phyloP scores from a whole-genome alignment of 352 stramenopile genomes.

The Phytophthora multivora region DNA sequence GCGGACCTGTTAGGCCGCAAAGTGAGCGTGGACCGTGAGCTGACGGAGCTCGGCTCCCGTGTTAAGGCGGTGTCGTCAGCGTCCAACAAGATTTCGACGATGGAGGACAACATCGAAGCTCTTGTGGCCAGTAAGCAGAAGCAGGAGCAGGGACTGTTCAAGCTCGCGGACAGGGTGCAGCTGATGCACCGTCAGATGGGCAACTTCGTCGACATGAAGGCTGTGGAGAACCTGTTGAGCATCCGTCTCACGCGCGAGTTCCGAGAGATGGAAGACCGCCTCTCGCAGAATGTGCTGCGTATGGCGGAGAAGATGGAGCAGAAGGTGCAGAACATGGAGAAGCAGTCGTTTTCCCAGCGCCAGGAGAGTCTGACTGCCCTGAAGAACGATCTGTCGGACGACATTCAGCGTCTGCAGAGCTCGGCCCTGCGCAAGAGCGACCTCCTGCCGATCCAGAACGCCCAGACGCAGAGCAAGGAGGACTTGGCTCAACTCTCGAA shows the following conservation, averaged over 20 bases:
- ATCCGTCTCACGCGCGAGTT: constrained; percentile 72
- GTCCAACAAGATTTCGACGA: constrained; percentile 56
- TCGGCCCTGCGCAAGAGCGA: constrained; percentile 56
- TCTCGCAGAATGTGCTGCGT: constrained; percentile 59
- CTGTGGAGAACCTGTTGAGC: constrained; percentile 67
- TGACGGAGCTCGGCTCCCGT: constrained; percentile 61
- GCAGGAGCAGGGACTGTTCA: constrained; percentile 63
- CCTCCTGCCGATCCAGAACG: constrained; percentile 53
- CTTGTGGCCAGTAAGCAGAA: constrained; percentile 51
- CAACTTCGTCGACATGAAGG: constrained; percentile 63
- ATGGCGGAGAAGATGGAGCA: constrained; percentile 73
- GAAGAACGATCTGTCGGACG: constrained; percentile 62
- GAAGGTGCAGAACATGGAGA: constrained; percentile 65
- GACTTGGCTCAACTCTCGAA: constrained; percentile 60
- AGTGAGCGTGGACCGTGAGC: constrained; percentile 63
- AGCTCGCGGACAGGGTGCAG: constrained; percentile 57
- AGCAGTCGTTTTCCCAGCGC: constrained; percentile 52
- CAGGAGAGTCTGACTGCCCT: constrained; percentile 54
- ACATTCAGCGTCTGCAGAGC: constrained; percentile 60
- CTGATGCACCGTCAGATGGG: constrained; percentile 57
- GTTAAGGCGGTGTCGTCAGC: constrained; percentile 58
- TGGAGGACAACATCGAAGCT: constrained; percentile 68
- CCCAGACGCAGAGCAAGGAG: constrained; percentile 66
- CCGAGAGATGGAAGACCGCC: constrained; percentile 70
- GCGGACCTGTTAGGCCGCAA: constrained; percentile 65